These are phyloP conservation scores for Talaromyces sp. DNA, from an alignment of 2,329 filamentous ascomycete species.

Conservation along the genomic window DNA sequence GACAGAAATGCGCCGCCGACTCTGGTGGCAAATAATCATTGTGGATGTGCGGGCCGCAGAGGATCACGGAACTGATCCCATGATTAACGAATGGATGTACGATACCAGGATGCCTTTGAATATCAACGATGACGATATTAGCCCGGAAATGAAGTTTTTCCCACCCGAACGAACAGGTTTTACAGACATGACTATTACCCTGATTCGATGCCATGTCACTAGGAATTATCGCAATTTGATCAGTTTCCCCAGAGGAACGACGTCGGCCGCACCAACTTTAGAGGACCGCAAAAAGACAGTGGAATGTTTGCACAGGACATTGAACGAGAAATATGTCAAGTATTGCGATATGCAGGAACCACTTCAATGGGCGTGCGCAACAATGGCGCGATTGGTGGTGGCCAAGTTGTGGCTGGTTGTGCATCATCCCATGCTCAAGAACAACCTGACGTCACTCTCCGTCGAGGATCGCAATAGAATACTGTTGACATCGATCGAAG, in stretches of 20 bases:
- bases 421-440: constrained; percentile 68
- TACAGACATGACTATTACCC: constrained; percentile 53
- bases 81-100: constrained; percentile 43
- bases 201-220: constrained; percentile 55
- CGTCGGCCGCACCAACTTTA: constrained; percentile 21
- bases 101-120: constrained; percentile 51
- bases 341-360: constrained; percentile 52
- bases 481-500: constrained; percentile 69
- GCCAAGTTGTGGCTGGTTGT: constrained; percentile 75
- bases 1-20: constrained; percentile 50
- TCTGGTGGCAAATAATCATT: constrained; percentile 52
- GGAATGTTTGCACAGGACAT: constrained; percentile 51
- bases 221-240: constrained; percentile 40
- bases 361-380: constrained; percentile 66
- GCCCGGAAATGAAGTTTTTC: constrained; percentile 46
- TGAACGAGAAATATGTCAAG: constrained; percentile 55
- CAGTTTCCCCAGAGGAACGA: constrained; percentile 32
- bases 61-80: constrained; percentile 49
- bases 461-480: constrained; percentile 65
- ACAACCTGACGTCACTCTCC: constrained; percentile 53
- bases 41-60: constrained; percentile 50
- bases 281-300: constrained; percentile 47
- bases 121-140: constrained; percentile 52
- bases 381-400: constrained; percentile 67
- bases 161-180: constrained; percentile 50